Conservation (phyloP, 2,329 filamentous ascomycete species). For the Pseudogymnoascus pannorum region DNA sequence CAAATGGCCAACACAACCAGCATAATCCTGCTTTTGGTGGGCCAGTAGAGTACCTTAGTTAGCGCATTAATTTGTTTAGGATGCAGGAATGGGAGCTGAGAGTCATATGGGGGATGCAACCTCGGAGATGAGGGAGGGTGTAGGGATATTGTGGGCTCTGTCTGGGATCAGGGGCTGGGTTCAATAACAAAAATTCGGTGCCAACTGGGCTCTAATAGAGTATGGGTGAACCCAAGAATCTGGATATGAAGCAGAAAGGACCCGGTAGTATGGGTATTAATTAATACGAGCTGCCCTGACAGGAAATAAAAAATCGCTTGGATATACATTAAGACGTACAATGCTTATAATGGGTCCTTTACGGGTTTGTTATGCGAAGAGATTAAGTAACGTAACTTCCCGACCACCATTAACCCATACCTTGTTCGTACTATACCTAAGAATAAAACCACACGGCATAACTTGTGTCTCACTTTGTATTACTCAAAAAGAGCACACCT, state of each 20-base stretch:
- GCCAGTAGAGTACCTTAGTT: not conserved
- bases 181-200: not conserved
- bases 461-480: not conserved
- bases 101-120: not conserved
- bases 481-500: not conserved
- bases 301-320: not conserved
- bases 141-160: not conserved
- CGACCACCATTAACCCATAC: not conserved
- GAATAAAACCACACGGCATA: not conserved
- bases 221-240: conserved; percentile 1
- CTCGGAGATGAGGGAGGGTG: not conserved
- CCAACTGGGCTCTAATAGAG: not conserved
- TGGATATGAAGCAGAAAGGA: not conserved
- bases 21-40: not conserved
- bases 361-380: no score
- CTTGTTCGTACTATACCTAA: not conserved
- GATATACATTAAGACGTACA: not conserved
- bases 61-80: not conserved
- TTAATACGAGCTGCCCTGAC: not conserved
- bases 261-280: not conserved
- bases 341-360: not conserved
- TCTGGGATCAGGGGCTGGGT: not conserved
- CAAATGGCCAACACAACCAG: not conserved
- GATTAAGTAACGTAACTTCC: not conserved
- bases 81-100: not conserved